Base-by-base conservation (phyloP, 106 monocot species). In the Dendrobium officinale region DNA sequence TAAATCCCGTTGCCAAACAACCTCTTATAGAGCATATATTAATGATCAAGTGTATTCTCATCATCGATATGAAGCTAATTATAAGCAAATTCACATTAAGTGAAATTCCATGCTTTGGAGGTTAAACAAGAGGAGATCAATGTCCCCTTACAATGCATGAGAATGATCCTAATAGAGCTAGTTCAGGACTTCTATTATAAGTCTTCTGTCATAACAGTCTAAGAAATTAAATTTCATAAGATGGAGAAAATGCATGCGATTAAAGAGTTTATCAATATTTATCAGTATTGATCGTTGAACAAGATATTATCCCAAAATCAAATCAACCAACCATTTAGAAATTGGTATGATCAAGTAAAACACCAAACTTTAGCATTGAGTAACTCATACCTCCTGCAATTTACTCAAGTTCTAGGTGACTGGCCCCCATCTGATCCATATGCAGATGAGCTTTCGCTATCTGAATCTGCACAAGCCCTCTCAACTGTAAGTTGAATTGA, bases 391-490 rank as follows among this genome's bases (percentile, higher is more conserved):
- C 80, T 80, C 49, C 33, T n/a, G 40, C 22, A 49, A 77, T 18
- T 41, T 55, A 55, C 19, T 85, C 80, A 88, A 29, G 84, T 79
- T 77, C 77, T 79, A 58, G 84, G 84, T 77, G 84, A 87, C 41
- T 80, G 88, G 78, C 47, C 83, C 37, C 77, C 80, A 80, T 88
- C 88, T 9, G 88, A 85, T 72, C 82, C 88, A 85, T 80, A 85
- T 54, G 79, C 88, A 41, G 91, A 91, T 11, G 91, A 91, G 78
- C 88, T 88, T 67, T 88, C 91, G 76, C 86, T 91, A 31, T 86
- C 91, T 56, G 91, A 86, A 84, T 86, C 91, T 91, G 88, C 77
- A 80, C 9, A 73, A 78, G 8, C 10, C 58, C 51, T 68, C 75
- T 18, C 48, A 27, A 66, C 51, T 51, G 10, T 78, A 56, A 59